phyloP scores from a whole-genome alignment of 805 yeast species.

The Komagataella ulmi region DNA sequence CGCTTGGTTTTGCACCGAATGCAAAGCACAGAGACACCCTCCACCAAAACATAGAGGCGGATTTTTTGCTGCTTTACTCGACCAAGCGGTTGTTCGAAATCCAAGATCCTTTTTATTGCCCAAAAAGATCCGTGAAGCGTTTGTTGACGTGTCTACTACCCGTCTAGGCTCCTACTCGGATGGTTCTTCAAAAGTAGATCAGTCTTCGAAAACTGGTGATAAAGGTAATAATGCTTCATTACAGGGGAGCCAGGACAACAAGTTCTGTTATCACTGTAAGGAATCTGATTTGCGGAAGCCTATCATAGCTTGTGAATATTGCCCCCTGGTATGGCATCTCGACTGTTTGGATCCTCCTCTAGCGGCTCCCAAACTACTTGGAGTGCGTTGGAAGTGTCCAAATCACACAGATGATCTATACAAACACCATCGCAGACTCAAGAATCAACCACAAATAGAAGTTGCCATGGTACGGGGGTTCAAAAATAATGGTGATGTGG shows the following conservation, averaged over 20 bases:
- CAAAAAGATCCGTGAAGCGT: constrained; percentile 49
- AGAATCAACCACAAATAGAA: constrained; percentile 38
- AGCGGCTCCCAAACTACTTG: constrained; percentile 57
- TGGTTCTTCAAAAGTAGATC: constrained; percentile 37
- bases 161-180: constrained; percentile 62
- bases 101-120: constrained; percentile 66
- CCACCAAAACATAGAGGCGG: constrained; percentile 22
- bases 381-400: constrained; percentile 85
- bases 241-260: constrained; percentile 7
- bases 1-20: constrained; percentile 80
- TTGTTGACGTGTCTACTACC: constrained; percentile 58
- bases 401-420: constrained; percentile 51
- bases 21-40: constrained; percentile 29
- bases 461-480: constrained; percentile 40
- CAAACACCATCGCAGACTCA: constrained; percentile 31
- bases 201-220: constrained; percentile 26
- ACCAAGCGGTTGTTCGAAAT: constrained; percentile 42
- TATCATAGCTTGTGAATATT: constrained; percentile 70
- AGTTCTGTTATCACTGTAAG: constrained; percentile 67
- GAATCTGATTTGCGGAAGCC: constrained; percentile 48
- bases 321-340: constrained; percentile 75
- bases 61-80: constrained; percentile 40
- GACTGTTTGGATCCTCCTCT: constrained; percentile 78
- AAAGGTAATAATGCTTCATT: constrained; percentile 22
- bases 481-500: constrained; percentile 43